Conservation (phyloP, 2,329 filamentous ascomycete species). For the Cyphellophora attinorum region DNA sequence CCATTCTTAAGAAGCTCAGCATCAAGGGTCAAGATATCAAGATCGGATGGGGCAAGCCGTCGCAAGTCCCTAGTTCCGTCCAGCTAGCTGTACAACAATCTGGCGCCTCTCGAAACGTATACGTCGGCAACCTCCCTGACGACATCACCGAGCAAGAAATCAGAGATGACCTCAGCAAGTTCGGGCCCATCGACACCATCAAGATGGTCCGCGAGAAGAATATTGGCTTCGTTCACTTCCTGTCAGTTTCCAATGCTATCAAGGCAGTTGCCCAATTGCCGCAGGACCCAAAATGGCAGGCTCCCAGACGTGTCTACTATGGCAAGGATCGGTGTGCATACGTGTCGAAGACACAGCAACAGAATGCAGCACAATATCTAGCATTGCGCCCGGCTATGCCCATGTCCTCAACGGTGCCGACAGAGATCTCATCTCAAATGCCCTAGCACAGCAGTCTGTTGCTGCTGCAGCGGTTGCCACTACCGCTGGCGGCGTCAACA, state of each 20-base stretch:
- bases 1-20: constrained; percentile 97
- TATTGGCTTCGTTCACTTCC: constrained; percentile 94
- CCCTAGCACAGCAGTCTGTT: constrained; percentile 92
- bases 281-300: constrained; percentile 93
- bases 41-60: constrained; percentile 98
- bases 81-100: constrained; percentile 97
- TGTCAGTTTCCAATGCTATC: constrained; percentile 96
- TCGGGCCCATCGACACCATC: constrained; percentile 90
- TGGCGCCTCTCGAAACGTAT: constrained; percentile 92
- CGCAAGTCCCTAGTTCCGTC: constrained; percentile 93
- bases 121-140: constrained; percentile 85
- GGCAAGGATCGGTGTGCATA: constrained; percentile 98
- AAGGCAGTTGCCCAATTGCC: constrained; percentile 95
- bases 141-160: constrained; percentile 86
- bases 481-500: constrained; percentile 92
- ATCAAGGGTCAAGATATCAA: constrained; percentile 99
- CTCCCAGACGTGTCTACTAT: constrained; percentile 92
- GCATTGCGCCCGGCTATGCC: constrained; percentile 91
- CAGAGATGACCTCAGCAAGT: constrained; percentile 89
- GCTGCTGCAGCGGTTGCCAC: constrained; percentile 94
- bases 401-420: constrained; percentile 94
- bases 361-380: constrained; percentile 98
- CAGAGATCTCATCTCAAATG: constrained; percentile 91
- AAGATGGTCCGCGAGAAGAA: constrained; percentile 97
- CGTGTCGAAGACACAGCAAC: constrained; percentile 98